phyloP scores from a whole-genome alignment of 106 monocot species.

The Alisma plantagoaquatica region DNA sequence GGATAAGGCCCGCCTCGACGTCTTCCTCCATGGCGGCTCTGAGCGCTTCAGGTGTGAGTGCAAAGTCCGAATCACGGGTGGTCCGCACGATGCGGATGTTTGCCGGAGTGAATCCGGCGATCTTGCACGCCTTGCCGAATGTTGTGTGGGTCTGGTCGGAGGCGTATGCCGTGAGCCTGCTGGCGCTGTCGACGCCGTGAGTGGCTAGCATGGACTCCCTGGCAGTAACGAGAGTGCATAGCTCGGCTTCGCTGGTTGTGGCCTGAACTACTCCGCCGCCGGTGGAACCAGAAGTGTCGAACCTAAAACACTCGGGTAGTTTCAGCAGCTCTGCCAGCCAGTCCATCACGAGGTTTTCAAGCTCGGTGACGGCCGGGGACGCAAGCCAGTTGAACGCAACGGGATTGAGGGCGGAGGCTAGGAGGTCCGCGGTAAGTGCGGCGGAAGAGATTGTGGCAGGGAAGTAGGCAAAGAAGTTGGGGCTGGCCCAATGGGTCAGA shows the following conservation, averaged over 20 bases:
- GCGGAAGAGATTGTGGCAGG: slow-evolving; percentile 24
- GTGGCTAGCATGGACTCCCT: slow-evolving; percentile 15
- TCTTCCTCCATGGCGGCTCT: slow-evolving; percentile 6
- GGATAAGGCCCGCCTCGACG: slow-evolving; percentile 19
- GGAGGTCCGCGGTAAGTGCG: too few relatives aligned
- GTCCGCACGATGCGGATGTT: slow-evolving; percentile 3
- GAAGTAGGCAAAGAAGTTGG: slow-evolving; percentile 47
- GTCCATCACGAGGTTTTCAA: slow-evolving; percentile 25
- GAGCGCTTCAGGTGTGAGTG: neutral
- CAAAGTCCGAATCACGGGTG: neutral
- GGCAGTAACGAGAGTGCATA: slow-evolving; percentile 29
- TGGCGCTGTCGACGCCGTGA: too few relatives aligned
- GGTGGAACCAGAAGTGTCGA: too few relatives aligned
- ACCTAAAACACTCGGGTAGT: neutral
- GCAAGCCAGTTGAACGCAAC: too few relatives aligned
- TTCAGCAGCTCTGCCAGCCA: slow-evolving; percentile 3
- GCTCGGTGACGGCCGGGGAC: too few relatives aligned
- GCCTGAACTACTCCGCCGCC: too few relatives aligned
- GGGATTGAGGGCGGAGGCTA: too few relatives aligned
- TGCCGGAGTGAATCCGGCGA: neutral
- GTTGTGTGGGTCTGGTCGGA: too few relatives aligned
- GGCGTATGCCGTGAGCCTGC: too few relatives aligned
- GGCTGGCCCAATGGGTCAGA: too few relatives aligned
- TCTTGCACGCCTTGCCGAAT: slow-evolving; percentile 14
- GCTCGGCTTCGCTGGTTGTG: slow-evolving; percentile 16